Evolutionary conservation across 2,329 filamentous ascomycete genomes (phyloP), one percentile per base, ranked within the genome.

Genomic region (Cladosporium sp.): DNA sequence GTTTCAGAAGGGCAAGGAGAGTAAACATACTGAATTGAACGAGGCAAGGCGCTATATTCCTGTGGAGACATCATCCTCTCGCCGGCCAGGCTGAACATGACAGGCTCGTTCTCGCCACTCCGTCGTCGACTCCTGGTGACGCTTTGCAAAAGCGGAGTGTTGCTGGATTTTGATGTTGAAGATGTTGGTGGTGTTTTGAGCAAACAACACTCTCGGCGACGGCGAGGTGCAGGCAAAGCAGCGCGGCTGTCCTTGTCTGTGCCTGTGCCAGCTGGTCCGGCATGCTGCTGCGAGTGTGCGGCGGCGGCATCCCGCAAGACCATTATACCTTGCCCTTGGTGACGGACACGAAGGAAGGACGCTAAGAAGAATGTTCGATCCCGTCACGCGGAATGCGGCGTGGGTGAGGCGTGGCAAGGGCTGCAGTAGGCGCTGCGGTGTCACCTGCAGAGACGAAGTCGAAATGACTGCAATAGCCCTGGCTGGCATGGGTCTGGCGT

Each of bases 21-120:
- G 25, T 13, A 34, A 59, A 79, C 79, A 72, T 76, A 82, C 80
- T 79, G 77, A 59, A 82, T 75, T 65, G 79, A 78, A 69, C 73
- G 61, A 23, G 80, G 80, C 67, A 82, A 73, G 39, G 76, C 71
- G 58, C 78, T 76, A 71, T 77, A 81, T 64, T 81, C 78, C 65
- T 77, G 76, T 68, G 77, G 68, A 43, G 74, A 56, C 57, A 65
- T 59, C 54, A 57, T 64, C 49, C 39, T 64, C 25, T 58, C 53
- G 36, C 34, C 61, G 13, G 60, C n/a, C 21, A 32, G 34, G 48
- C 21, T 46, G 21, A 53, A 25, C 21, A 36, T 48, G 59, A 11
- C 48, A 5, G 54, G 30, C 4, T 57, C 56, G 23, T 13, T 36
- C 5, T 34, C 36, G 36, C 34, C 16, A 36, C 60, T 63, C 18